phyloP scores from a whole-genome alignment of 805 yeast genomes.

The Suhomyces prunicola region DNA sequence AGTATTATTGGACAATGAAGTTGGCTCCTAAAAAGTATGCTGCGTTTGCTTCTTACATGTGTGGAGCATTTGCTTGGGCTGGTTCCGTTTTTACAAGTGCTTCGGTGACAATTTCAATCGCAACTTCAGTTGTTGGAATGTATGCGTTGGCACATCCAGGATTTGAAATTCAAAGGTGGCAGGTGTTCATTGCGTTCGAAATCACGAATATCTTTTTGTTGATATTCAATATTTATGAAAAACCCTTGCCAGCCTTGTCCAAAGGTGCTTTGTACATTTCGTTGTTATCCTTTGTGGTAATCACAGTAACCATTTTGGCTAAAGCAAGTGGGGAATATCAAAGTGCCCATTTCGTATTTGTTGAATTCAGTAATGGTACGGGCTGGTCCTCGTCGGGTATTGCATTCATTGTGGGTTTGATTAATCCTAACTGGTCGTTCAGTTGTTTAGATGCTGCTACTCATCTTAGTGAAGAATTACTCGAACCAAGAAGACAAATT shows the following conservation, averaged over 20 bases:
- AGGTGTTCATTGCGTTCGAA: constrained; percentile 50
- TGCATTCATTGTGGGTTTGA: constrained; percentile 67
- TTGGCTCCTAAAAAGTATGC: constrained; percentile 50
- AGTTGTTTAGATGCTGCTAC: constrained; percentile 69
- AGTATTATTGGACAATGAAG: constrained; percentile 56
- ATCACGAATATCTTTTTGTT: constrained; percentile 40
- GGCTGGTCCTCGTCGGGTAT: constrained; percentile 60
- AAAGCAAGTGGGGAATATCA: constrained; percentile 53
- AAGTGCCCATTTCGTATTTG: constrained; percentile 51
- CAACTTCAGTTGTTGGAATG: constrained; percentile 52
- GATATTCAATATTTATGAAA: constrained; percentile 50
- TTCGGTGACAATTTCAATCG: constrained; percentile 54
- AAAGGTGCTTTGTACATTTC: constrained; percentile 50
- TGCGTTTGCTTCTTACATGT: constrained; percentile 50
- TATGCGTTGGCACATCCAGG: constrained; percentile 37
- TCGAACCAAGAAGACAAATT: constrained; percentile 54
- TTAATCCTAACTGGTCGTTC: constrained; percentile 70
- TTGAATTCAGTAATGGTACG: constrained; percentile 49
- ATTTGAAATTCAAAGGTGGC: constrained; percentile 47
- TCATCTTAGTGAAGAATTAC: constrained; percentile 66
- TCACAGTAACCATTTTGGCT: constrained; percentile 51
- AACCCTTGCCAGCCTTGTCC: constrained; percentile 50
- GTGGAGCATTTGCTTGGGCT: constrained; percentile 63
- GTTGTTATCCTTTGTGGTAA: constrained; percentile 48
- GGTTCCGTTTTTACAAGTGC: constrained; percentile 63